A percentile compares a stretch with the other conserved stretches of the same genome.
phyloP scores from a whole-genome alignment of 2,329 filamentous ascomycete genomes.

The Thermoascus crustaceus region DNA sequence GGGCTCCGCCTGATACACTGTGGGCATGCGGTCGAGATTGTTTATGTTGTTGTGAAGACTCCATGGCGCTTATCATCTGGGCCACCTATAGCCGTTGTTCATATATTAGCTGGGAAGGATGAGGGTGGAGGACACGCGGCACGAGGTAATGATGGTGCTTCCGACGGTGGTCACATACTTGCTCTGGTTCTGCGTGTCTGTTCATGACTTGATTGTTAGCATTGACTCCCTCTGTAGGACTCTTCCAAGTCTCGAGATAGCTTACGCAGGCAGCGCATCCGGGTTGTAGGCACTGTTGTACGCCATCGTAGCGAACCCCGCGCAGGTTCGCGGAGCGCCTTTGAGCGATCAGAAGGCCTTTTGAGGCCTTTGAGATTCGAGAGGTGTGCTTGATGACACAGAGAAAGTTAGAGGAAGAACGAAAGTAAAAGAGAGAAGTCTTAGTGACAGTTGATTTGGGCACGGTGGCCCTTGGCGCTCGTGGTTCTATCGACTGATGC shows the following conservation, averaged over 20 bases:
- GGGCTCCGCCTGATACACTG: constrained; percentile 4
- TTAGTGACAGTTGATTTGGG: no score
- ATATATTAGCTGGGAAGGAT: constrained; percentile 6
- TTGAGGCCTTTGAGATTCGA: no score
- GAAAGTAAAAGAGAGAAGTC: no score
- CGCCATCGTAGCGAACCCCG: constrained; percentile 55
- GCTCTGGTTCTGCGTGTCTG: constrained; percentile 68
- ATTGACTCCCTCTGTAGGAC: background rate
- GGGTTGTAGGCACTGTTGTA: constrained; percentile 92
- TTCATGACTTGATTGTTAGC: constrained; percentile 5
- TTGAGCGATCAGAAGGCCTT: no score
- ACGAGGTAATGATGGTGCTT: background rate
- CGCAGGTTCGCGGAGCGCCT: background rate
- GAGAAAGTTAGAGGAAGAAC: no score
- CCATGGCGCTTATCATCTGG: constrained; percentile 35
- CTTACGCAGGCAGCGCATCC: constrained; percentile 86
- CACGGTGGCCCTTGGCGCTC: no score
- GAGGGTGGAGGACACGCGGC: constrained; percentile 4
- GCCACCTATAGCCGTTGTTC: constrained; percentile 29
- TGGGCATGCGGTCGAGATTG: background rate
- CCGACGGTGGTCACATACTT: constrained; percentile 45
- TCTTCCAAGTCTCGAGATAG: constrained; percentile 9
- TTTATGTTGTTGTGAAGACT: constrained; percentile 20
- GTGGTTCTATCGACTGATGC: no score
- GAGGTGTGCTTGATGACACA: no score